These are phyloP conservation scores for Xylaria sp. DNA, from an alignment of 2,329 filamentous ascomycete genomes.

Conservation along the genomic window DNA sequence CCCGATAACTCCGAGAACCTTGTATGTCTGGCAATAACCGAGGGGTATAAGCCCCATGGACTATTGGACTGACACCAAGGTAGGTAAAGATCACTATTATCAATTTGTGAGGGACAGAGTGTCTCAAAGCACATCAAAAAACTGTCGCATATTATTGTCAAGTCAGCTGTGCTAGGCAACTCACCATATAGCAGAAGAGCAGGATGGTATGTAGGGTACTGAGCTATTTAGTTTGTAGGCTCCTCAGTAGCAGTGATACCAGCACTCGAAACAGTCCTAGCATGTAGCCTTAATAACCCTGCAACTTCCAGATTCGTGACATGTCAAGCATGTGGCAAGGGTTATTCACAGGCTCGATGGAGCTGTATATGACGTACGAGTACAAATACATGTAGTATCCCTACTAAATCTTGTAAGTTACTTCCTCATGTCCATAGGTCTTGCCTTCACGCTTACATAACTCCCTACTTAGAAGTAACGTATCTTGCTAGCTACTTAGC, in stretches of 20 bases:
- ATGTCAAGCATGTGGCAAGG: neutral
- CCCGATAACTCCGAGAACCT: constrained; percentile 32
- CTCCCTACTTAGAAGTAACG: neutral
- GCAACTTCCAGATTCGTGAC: neutral
- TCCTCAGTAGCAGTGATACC: neutral
- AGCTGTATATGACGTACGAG: constrained; percentile 9
- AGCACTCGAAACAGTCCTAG: neutral
- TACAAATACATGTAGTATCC: neutral
- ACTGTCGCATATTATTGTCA: neutral
- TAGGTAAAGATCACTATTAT: neutral
- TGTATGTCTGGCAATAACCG: neutral
- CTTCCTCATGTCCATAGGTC: neutral
- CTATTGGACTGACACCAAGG: neutral
- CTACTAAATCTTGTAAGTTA: neutral
- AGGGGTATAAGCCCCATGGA: neutral
- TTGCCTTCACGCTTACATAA: neutral
- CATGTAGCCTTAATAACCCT: neutral
- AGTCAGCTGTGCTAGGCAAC: too few relatives aligned
- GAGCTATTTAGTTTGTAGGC: neutral
- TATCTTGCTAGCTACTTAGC: neutral
- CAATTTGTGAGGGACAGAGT: neutral
- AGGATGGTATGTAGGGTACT: neutral
- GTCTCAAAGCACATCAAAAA: neutral
- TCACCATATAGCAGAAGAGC: neutral
- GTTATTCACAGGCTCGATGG: too few relatives aligned